These are phyloP conservation scores for Hyphodiscus sp. DNA, from an alignment of 2,329 filamentous ascomycete species.

Conservation along the genomic window DNA sequence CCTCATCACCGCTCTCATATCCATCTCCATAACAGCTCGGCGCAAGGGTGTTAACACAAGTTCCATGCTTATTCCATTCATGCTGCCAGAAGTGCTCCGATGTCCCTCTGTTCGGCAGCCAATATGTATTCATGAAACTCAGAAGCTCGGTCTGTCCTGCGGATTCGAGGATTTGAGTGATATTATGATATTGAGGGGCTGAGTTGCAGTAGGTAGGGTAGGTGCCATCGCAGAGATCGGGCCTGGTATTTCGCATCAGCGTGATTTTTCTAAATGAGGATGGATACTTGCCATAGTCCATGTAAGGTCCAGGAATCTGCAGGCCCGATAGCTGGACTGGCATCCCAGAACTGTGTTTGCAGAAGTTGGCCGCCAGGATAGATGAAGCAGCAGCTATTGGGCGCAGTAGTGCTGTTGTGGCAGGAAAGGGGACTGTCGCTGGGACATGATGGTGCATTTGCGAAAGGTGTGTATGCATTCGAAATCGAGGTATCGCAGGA, in stretches of 20 bases:
- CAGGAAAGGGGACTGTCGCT: slow-evolving; percentile 45
- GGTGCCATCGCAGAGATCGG: slow-evolving; percentile 62
- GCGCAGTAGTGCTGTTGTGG: slow-evolving; percentile 53
- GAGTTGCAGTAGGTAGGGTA: slow-evolving; percentile 62
- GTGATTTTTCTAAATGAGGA: not conserved
- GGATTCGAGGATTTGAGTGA: slow-evolving; percentile 52
- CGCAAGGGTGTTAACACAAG: slow-evolving; percentile 62
- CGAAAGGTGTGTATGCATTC: slow-evolving; percentile 5
- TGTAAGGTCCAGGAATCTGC: slow-evolving; percentile 68
- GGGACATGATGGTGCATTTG: slow-evolving; percentile 24
- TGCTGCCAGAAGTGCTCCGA: slow-evolving; percentile 66
- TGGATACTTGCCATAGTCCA: slow-evolving; percentile 44
- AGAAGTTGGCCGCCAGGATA: slow-evolving; percentile 65
- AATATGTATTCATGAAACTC: slow-evolving; percentile 52
- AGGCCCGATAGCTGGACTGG: slow-evolving; percentile 55
- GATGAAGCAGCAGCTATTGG: slow-evolving; percentile 70
- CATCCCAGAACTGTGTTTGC: slow-evolving; percentile 76
- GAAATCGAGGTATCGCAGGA: not conserved
- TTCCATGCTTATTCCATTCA: slow-evolving; percentile 70
- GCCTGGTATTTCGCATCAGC: slow-evolving; percentile 37
- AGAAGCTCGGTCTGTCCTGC: slow-evolving; percentile 51
- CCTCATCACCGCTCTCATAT: slow-evolving; percentile 56
- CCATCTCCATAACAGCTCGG: slow-evolving; percentile 54
- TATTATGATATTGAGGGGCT: slow-evolving; percentile 56
- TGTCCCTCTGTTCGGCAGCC: slow-evolving; percentile 61